Conservation (phyloP, 1,284 basidiomycete species). For the Cerioporus squamosus region DNA sequence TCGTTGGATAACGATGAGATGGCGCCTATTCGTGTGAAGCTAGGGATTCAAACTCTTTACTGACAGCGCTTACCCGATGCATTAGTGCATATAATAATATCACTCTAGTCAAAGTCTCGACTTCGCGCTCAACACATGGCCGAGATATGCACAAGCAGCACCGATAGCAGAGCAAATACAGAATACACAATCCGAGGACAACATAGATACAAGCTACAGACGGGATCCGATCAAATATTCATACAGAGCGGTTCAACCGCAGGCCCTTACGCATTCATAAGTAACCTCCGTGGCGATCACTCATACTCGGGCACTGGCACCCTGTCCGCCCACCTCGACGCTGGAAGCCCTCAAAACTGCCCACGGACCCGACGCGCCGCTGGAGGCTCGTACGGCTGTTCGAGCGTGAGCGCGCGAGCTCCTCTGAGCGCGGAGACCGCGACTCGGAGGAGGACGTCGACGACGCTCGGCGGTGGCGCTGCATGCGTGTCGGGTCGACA, state of each 20-base stretch:
- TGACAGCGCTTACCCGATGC: too few species aligned
- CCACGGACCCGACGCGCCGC: slow-evolving; percentile 21
- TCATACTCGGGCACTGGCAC: slow-evolving; percentile 13
- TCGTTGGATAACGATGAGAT: too few species aligned
- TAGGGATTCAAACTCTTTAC: too few species aligned
- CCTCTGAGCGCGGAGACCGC: slow-evolving; percentile 15
- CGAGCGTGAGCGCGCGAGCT: slow-evolving; percentile 47
- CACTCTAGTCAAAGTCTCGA: too few species aligned
- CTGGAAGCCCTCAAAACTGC: slow-evolving; percentile 23
- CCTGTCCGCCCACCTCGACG: slow-evolving; percentile 21
- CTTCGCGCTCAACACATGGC: too few species aligned
- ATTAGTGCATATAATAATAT: too few species aligned
- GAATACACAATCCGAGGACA: too few species aligned
- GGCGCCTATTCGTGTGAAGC: too few species aligned
- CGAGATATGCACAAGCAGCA: too few species aligned
- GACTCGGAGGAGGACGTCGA: slow-evolving; percentile 59
- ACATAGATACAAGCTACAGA: too few species aligned
- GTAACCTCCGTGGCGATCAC: slow-evolving; percentile 1
- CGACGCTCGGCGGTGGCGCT: slow-evolving; percentile 73
- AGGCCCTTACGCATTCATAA: too few species aligned
- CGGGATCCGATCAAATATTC: not conserved
- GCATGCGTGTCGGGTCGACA: slow-evolving; percentile 74
- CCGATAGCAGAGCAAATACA: too few species aligned
- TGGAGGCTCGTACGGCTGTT: slow-evolving; percentile 56
- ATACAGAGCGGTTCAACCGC: not conserved